A percentile compares a stretch with the other conserved stretches of the same genome.
Evolutionary conservation across 352 stramenopile genomes (phyloP).

Genomic region (Phytopythium kandeliae): DNA sequence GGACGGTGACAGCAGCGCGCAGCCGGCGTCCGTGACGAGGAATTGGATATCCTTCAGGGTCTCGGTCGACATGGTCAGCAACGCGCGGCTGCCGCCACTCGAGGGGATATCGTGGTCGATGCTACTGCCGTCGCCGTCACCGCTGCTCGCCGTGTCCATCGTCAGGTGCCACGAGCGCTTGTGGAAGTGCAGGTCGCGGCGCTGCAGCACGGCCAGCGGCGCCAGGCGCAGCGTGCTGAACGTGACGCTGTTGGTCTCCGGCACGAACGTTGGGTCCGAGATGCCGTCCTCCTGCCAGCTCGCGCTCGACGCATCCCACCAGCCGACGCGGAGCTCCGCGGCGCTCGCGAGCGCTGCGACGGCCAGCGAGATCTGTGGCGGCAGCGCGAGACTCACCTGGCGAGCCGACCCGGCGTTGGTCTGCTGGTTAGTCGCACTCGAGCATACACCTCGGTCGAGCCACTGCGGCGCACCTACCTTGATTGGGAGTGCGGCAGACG

Average conservation of each 20-base stretch:
- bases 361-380: conserved; percentile 44
- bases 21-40: conserved; percentile 59
- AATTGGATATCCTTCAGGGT: conserved; percentile 53
- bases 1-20: conserved; percentile 39
- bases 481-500: conserved; percentile 55
- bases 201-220: conserved; percentile 61
- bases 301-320: conserved; percentile 48
- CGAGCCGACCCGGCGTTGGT: background rate
- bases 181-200: conserved; percentile 60
- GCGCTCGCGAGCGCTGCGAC: background rate
- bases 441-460: too few relatives aligned
- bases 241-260: conserved; percentile 51
- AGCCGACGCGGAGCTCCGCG: conserved; percentile 43
- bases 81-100: conserved; percentile 15
- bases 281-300: conserved; percentile 77
- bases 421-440: too few relatives aligned
- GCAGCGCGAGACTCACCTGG: conserved; percentile 36
- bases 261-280: conserved; percentile 46
- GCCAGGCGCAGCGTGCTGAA: conserved; percentile 78
- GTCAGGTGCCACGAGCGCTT: conserved; percentile 58
- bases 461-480: conserved; percentile 26
- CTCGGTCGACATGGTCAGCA: conserved; percentile 52
- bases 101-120: background rate
- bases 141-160: conserved; percentile 38
- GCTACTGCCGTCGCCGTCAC: conserved; percentile 4